phyloP scores from a whole-genome alignment of 83 land plant species.

The Diphasiastrum complanatum region DNA sequence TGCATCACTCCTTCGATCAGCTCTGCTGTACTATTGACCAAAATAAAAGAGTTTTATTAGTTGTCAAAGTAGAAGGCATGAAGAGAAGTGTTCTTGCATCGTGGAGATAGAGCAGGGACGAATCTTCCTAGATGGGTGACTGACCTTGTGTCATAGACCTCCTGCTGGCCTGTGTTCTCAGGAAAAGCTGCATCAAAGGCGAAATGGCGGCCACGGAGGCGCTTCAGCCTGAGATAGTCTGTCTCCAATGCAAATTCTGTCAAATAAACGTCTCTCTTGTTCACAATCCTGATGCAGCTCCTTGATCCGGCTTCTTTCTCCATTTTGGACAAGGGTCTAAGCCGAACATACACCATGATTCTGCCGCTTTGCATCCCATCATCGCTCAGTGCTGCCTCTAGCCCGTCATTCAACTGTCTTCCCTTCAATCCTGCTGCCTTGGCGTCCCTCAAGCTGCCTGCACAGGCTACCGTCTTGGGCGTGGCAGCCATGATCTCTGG shows the following conservation, averaged over 20 bases:
- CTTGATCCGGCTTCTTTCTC: conserved; percentile 74
- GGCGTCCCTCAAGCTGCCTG: no score
- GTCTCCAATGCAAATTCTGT: conserved; percentile 77
- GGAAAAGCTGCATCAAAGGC: conserved; percentile 82
- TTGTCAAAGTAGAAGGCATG: neutral
- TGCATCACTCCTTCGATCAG: conserved; percentile 85
- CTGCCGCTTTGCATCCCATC: no score
- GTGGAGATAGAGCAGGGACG: no score
- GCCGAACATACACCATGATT: conserved; percentile 84
- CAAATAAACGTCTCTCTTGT: conserved; percentile 61
- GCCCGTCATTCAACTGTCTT: no score
- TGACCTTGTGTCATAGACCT: conserved; percentile 78
- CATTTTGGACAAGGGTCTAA: conserved; percentile 76
- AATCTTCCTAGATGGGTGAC: no score
- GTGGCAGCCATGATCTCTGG: no score
- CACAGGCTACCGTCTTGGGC: no score
- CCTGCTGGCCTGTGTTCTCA: conserved; percentile 66
- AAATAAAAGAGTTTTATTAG: neutral
- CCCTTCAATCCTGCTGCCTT: no score
- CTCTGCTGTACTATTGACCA: conserved; percentile 66
- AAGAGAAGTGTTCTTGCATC: no score
- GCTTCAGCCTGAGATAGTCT: conserved; percentile 82
- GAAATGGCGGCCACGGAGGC: conserved; percentile 81
- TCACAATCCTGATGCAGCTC: conserved; percentile 61
- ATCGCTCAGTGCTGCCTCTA: no score